phyloP scores from a whole-genome alignment of 1,284 basidiomycete species.

The Fomitopsis pinicola region DNA sequence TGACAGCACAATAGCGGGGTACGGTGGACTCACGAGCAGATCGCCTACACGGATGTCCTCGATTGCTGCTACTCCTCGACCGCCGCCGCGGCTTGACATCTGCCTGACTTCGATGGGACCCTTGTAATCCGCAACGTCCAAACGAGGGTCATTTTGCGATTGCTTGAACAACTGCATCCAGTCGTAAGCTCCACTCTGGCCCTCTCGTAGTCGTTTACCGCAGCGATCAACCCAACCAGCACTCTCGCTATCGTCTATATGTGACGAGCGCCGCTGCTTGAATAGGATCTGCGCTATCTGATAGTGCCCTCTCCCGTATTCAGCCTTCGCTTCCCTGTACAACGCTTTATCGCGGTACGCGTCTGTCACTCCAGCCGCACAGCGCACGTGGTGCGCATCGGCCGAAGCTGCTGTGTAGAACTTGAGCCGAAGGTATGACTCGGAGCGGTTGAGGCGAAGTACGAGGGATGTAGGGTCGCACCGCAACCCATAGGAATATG shows the following conservation, averaged over 20 bases:
- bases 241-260: slow-evolving; percentile 8
- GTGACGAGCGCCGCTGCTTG: slow-evolving; percentile 7
- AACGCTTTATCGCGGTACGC: slow-evolving; percentile 5
- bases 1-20: not conserved
- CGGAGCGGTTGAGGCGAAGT: slow-evolving; percentile 10
- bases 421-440: slow-evolving; percentile 8
- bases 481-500: slow-evolving; percentile 19
- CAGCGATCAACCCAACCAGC: slow-evolving; percentile 12
- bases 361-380: not conserved
- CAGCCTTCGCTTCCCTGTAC: slow-evolving; percentile 5
- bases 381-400: slow-evolving; percentile 1
- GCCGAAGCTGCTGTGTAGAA: slow-evolving; percentile 6
- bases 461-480: slow-evolving; percentile 10
- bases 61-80: slow-evolving; percentile 15
- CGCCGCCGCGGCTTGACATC: slow-evolving; percentile 14
- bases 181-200: slow-evolving; percentile 11
- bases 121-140: slow-evolving; percentile 17
- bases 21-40: slow-evolving; percentile 11
- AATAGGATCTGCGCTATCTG: slow-evolving; percentile 8
- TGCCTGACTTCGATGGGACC: slow-evolving; percentile 12
- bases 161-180: slow-evolving; percentile 13
- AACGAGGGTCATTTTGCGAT: slow-evolving; percentile 7
- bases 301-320: slow-evolving; percentile 12
- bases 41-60: slow-evolving; percentile 13
- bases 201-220: slow-evolving; percentile 8